Evolutionary conservation across 2,329 filamentous ascomycete species (phyloP).

Genomic region (Knoxdaviesia capensis): DNA sequence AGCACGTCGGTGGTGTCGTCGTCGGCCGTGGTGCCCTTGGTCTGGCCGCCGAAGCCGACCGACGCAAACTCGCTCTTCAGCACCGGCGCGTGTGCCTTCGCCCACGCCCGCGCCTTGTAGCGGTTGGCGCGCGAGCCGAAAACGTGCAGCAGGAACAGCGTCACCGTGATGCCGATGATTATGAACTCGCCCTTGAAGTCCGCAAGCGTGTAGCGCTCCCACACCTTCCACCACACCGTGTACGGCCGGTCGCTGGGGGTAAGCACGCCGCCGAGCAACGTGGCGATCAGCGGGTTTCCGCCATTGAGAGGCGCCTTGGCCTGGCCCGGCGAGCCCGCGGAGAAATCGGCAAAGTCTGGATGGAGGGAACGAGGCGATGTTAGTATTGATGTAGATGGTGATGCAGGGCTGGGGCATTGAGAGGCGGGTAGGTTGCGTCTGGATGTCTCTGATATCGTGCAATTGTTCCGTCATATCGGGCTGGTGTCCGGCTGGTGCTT

Average conservation of each 20-base stretch:
- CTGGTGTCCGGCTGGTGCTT: too few species aligned
- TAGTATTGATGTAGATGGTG: too few species aligned
- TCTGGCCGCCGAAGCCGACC: constrained; percentile 54
- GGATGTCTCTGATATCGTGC: too few species aligned
- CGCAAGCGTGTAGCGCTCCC: constrained; percentile 65
- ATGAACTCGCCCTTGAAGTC: constrained; percentile 82
- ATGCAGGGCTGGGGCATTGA: too few species aligned
- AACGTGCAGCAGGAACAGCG: constrained; percentile 62
- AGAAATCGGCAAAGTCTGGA: too few species aligned
- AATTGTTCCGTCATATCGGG: too few species aligned
- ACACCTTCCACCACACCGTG: constrained; percentile 92
- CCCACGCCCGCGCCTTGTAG: constrained; percentile 62
- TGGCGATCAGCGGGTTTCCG: too few species aligned
- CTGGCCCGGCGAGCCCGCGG: too few species aligned
- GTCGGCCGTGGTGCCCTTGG: constrained; percentile 21
- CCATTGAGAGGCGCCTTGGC: too few species aligned
- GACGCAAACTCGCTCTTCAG: constrained; percentile 68
- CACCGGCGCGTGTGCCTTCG: constrained; percentile 48
- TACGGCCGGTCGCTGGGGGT: constrained; percentile 40
- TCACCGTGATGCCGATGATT: constrained; percentile 52
- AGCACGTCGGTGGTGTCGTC: constrained; percentile 28
- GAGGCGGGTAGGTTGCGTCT: too few species aligned
- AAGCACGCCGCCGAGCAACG: constrained; percentile 10
- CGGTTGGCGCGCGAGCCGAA: constrained; percentile 67
- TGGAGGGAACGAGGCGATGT: too few species aligned